Evolutionary conservation across 768 basidiomycete genomes (phyloP).

Genomic region (Phallus indusiatus): DNA sequence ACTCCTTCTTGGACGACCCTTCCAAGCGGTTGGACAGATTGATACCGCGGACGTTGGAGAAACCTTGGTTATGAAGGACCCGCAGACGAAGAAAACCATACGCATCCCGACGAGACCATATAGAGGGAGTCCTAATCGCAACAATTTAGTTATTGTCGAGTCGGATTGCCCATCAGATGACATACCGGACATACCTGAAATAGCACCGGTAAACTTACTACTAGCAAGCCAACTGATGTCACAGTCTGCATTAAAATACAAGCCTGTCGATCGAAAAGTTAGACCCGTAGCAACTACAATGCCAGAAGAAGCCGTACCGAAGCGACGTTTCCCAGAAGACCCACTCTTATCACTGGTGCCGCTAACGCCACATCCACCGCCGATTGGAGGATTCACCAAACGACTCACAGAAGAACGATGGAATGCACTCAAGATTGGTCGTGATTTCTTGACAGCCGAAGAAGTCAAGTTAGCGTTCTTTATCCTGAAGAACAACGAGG

Average conservation of each 20-base stretch:
- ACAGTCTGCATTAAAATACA: slow-evolving; percentile 14
- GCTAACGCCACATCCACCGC: slow-evolving; percentile 11
- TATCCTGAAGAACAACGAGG: slow-evolving; percentile 19
- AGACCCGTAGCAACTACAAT: slow-evolving; percentile 20
- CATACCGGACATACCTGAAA: neutral
- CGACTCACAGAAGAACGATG: slow-evolving; percentile 14
- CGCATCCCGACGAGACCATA: neutral
- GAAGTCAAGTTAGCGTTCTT: slow-evolving; percentile 25
- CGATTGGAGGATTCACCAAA: slow-evolving; percentile 1
- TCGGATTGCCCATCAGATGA: neutral
- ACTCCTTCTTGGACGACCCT: slow-evolving; percentile 10
- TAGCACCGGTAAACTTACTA: neutral
- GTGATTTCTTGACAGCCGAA: slow-evolving; percentile 23
- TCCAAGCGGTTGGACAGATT: neutral
- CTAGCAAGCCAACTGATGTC: neutral
- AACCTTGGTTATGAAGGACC: neutral
- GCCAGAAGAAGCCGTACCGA: slow-evolving; percentile 14
- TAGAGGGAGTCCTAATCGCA: neutral
- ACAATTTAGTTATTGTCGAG: neutral
- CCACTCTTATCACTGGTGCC: slow-evolving; percentile 6
- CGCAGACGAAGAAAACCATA: neutral
- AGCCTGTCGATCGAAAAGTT: slow-evolving; percentile 20
- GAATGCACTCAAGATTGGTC: slow-evolving; percentile 8
- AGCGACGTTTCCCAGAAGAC: slow-evolving; percentile 9
- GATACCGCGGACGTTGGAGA: slow-evolving; percentile 1